phyloP scores from a whole-genome alignment of 176 grass and related monocot genomes.

The Aegilops bicornis region DNA sequence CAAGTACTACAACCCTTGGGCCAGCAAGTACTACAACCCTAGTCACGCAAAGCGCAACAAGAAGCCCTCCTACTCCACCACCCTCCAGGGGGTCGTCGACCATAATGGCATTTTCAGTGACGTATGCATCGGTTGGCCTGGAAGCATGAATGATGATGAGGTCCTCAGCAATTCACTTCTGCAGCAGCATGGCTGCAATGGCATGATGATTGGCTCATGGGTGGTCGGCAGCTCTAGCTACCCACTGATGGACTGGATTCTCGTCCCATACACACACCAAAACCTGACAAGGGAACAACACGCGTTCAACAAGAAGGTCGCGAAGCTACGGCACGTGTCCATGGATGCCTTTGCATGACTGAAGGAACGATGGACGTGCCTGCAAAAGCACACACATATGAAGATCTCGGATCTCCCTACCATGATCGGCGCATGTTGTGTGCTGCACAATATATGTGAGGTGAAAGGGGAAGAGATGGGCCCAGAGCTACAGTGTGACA shows the following conservation, averaged over 20 bases:
- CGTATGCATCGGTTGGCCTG: constrained; percentile 61
- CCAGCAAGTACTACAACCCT: constrained; percentile 46
- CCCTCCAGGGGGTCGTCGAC: constrained; percentile 52
- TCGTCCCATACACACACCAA: constrained; percentile 47
- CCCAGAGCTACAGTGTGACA: constrained; percentile 28
- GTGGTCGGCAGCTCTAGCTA: constrained; percentile 46
- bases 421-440: constrained; percentile 55
- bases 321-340: constrained; percentile 32
- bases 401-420: constrained; percentile 57
- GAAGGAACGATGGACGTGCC: constrained; percentile 41
- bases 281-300: constrained; percentile 24
- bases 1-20: constrained; percentile 45
- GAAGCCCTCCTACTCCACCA: constrained; percentile 56
- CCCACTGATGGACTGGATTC: constrained; percentile 53
- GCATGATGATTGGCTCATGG: constrained; percentile 40
- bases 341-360: constrained; percentile 40
- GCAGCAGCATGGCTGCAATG: constrained; percentile 34
- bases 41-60: constrained; percentile 59
- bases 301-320: constrained; percentile 47
- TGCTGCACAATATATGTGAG: constrained; percentile 67
- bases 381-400: constrained; percentile 55
- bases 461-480: constrained; percentile 33
- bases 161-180: constrained; percentile 46
- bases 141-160: constrained; percentile 53
- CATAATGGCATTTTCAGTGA: constrained; percentile 54